phyloP scores from a whole-genome alignment of 257 asterid species.

The Henckelia pumila region DNA sequence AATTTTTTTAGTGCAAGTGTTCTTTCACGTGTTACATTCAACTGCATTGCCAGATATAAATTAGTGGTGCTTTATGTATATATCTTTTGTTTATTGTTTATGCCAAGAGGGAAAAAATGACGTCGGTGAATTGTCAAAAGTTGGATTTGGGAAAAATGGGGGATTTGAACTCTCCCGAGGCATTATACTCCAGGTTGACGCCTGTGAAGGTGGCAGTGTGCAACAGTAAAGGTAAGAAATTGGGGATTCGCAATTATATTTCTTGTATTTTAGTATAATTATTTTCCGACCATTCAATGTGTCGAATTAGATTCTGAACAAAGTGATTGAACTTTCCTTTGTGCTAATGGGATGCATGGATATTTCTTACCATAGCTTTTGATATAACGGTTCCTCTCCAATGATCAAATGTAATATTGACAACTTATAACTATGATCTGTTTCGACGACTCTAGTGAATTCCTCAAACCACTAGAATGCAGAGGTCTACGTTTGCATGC shows the following conservation, averaged over 20 bases:
- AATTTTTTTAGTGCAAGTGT: background rate
- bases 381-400: no score
- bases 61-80: background rate
- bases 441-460: no score
- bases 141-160: conserved; percentile 24
- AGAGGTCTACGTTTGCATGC: no score
- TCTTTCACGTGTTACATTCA: background rate
- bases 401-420: no score
- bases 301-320: no score
- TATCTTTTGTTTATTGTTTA: background rate
- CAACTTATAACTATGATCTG: no score
- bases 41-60: background rate
- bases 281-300: no score
- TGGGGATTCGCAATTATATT: conserved; percentile 23
- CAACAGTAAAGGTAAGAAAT: conserved; percentile 16
- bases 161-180: conserved; percentile 26
- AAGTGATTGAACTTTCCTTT: no score
- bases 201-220: conserved; percentile 32
- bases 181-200: conserved; percentile 31
- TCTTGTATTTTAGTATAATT: no score
- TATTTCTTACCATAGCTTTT: no score
- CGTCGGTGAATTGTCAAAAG: conserved; percentile 33
- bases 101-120: conserved; percentile 40
- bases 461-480: no score
- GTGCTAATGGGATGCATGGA: no score